These are phyloP conservation scores for Rhododendron ferrugineum DNA, from an alignment of 148 eudicot species.

Conservation along the genomic window DNA sequence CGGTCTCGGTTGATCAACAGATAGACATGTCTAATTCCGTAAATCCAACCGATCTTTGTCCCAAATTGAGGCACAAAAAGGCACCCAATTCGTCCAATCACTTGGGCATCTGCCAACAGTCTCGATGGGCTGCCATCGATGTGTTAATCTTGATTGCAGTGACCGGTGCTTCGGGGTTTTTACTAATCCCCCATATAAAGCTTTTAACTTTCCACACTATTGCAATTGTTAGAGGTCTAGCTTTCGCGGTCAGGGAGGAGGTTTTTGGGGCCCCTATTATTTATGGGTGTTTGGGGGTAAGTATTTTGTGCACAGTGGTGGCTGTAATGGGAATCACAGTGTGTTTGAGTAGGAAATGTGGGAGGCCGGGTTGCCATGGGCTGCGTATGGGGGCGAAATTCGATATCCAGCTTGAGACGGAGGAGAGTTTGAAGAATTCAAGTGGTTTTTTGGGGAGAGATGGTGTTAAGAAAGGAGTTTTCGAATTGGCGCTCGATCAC, in stretches of 20 bases:
- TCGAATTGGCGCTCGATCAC: constrained; percentile 63
- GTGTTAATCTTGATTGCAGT: constrained; percentile 63
- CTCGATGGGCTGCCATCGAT: constrained; percentile 66
- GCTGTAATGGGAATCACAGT: constrained; percentile 56
- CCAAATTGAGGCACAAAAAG: constrained; percentile 46
- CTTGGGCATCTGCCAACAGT: constrained; percentile 39
- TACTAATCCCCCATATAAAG: constrained; percentile 55
- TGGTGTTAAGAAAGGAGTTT: constrained; percentile 53
- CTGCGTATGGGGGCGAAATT: constrained; percentile 67
- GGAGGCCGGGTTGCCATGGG: constrained; percentile 66
- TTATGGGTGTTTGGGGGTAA: constrained; percentile 63
- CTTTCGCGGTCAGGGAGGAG: constrained; percentile 46
- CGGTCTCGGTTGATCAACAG: constrained; percentile 41
- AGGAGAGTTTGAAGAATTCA: constrained; percentile 54
- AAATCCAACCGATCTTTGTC: constrained; percentile 30
- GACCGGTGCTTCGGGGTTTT: constrained; percentile 54
- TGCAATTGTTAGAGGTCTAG: constrained; percentile 31
- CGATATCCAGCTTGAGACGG: constrained; percentile 78
- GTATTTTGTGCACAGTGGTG: constrained; percentile 49
- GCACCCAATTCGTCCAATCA: constrained; percentile 33
- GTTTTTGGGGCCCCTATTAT: constrained; percentile 50
- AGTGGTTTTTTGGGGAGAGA: constrained; percentile 20
- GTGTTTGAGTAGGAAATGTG: constrained; percentile 54
- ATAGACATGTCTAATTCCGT: constrained; percentile 52
- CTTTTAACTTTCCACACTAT: constrained; percentile 21